Evolutionary conservation across 345 rosid species (phyloP), one percentile per base, ranked within the genome.

Genomic region (Kernera saxatilis): DNA sequence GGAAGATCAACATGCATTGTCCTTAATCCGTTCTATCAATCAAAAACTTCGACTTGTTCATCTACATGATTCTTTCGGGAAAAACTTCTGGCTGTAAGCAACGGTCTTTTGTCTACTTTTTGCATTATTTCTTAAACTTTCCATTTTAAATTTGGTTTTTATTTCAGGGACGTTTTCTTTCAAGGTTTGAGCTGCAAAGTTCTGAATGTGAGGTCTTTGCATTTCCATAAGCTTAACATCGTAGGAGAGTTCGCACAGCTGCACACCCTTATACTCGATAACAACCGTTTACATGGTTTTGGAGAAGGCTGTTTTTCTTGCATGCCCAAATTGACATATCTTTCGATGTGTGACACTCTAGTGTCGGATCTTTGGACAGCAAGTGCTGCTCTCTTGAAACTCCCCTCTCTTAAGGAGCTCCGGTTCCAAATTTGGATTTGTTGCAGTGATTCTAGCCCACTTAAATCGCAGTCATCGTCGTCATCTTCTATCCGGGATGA

Each of bases 301-400:
- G 84, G 75, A 59, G 95, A 91, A 77, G 86, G 80, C 59, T 93
- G 98, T 75, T 91, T 93, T 62, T 64, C 88, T 82, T 63, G 82
- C 82, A 91, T 89, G 91, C 96, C 98, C 7, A 91, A 87, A 33
- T 82, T 93, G 74, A 74, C 62, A 40, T 77, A 69, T 70, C 90
- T 93, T 67, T 89, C 98, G 2, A 83, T 91, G 94, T 91, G 98
- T 29, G 92, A 81, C 67, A 91, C 97, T 37, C 74, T 82, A 78
- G 81, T 93, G 51, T 72, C 90, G 11, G 88, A 93, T 82, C 91
- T 93, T 71, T 91, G 96, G 97, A 91, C 91, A 22, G 77, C 98
- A 15, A 27, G 79, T 9, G 87, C 94, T 0, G 96, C 92, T 52
- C 87, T 93, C 77, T 84, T 83, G 59, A 93, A 84, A 72, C 92